Conservation (phyloP, 495 filamentous ascomycete genomes). For the Cercophora newfieldiana region DNA sequence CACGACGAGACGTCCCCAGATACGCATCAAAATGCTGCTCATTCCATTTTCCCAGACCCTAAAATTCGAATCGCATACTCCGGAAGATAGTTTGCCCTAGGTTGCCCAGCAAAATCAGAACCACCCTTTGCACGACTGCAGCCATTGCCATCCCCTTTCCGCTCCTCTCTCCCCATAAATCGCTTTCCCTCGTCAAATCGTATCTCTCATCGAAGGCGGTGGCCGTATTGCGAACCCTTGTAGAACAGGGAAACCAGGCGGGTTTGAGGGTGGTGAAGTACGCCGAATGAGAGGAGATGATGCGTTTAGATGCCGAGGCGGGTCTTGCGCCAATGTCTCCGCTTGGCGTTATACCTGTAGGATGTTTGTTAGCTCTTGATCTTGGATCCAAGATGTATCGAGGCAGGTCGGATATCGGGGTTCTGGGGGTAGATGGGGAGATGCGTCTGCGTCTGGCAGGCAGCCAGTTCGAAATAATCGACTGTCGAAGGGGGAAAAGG, state of each 20-base stretch:
- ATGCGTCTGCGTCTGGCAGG: not conserved
- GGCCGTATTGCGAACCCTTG: not conserved
- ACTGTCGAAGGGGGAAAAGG: constrained; percentile 2
- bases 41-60: constrained; percentile 32
- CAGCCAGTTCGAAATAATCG: not conserved
- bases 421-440: not conserved
- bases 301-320: constrained; percentile 88
- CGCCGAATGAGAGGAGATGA: constrained; percentile 27
- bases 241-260: not conserved
- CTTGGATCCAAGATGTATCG: not conserved
- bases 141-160: constrained; percentile 3
- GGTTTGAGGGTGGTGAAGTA: not conserved
- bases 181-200: constrained; percentile 7
- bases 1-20: not conserved
- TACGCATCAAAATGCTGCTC: constrained; percentile 19
- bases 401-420: not conserved
- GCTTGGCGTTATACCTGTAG: constrained; percentile 97
- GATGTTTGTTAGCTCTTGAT: not conserved
- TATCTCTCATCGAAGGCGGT: constrained; percentile 5
- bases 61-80: constrained; percentile 26
- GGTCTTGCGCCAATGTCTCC: constrained; percentile 99
- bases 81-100: constrained; percentile 11
- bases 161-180: not conserved
- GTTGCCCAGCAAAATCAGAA: constrained; percentile 24
- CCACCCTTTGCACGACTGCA: constrained; percentile 15